A percentile compares a stretch with the other conserved stretches of the same genome.
phyloP scores from a whole-genome alignment of 148 eudicot genomes.

The Rhododendron henanense region DNA sequence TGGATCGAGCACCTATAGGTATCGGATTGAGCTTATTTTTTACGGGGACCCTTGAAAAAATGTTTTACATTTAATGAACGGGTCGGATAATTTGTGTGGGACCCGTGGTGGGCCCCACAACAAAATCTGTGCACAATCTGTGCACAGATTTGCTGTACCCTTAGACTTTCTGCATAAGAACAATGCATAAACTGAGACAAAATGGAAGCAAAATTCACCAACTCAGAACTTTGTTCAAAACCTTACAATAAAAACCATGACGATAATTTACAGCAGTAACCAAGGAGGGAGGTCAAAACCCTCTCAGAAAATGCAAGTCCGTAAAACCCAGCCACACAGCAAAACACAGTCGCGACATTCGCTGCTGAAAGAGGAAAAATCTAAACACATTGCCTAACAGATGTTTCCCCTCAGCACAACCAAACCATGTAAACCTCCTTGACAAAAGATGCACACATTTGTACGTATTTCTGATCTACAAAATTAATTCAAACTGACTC shows the following conservation, averaged over 20 bases:
- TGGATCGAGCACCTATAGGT: too few relatives aligned
- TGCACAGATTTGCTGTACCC: too few relatives aligned
- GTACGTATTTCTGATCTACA: conserved; percentile 3
- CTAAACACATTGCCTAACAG: neutral
- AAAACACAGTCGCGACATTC: neutral
- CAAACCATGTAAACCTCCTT: neutral
- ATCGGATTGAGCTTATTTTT: too few relatives aligned
- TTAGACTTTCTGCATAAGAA: too few relatives aligned
- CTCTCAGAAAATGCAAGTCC: neutral
- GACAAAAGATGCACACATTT: neutral
- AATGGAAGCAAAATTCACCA: neutral
- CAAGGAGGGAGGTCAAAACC: neutral
- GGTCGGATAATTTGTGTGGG: too few relatives aligned
- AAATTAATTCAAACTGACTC: neutral
- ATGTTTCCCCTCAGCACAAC: neutral
- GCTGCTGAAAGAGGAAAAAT: neutral
- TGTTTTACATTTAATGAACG: too few relatives aligned
- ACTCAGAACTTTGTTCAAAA: neutral
- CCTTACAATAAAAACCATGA: neutral
- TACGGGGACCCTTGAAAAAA: too few relatives aligned
- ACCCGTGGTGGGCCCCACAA: too few relatives aligned
- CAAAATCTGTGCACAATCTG: too few relatives aligned
- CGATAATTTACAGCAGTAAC: conserved; percentile 5
- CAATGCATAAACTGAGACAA: neutral
- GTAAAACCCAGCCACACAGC: conserved; percentile 4